Conservation (phyloP, 306 rosid species). For the Pterocarpus santalinus region DNA sequence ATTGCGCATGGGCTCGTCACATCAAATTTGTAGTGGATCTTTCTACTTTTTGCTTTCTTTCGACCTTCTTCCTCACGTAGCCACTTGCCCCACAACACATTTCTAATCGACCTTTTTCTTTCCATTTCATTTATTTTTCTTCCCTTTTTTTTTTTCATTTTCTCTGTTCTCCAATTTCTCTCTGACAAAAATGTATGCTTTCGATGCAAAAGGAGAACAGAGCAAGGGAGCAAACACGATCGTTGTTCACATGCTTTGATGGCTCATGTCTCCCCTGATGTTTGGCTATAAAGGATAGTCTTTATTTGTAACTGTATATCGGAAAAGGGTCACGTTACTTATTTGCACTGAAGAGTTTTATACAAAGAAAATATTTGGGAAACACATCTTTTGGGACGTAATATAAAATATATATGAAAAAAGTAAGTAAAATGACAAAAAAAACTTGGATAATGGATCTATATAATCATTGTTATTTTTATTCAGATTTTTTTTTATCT, state of each 20-base stretch:
- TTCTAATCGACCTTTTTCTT: constrained; percentile 44
- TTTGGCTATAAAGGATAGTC: constrained; percentile 17
- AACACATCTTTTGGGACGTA: too few relatives aligned
- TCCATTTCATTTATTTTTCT: constrained; percentile 1
- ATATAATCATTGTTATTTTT: too few relatives aligned
- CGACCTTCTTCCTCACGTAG: constrained; percentile 32
- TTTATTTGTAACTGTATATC: neutral
- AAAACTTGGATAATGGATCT: too few relatives aligned
- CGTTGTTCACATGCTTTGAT: constrained; percentile 15
- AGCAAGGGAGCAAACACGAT: constrained; percentile 28
- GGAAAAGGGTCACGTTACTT: too few relatives aligned
- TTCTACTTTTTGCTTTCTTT: constrained; percentile 28
- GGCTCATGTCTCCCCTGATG: constrained; percentile 18
- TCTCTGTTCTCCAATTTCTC: constrained; percentile 9
- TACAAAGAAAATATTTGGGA: too few relatives aligned
- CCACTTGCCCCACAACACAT: constrained; percentile 46
- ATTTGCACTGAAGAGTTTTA: too few relatives aligned
- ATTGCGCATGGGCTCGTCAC: constrained; percentile 31
- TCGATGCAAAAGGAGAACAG: constrained; percentile 35
- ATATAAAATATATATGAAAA: too few relatives aligned
- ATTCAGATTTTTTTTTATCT: too few relatives aligned
- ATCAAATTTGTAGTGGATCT: constrained; percentile 10
- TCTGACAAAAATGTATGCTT: constrained; percentile 29
- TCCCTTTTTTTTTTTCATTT: neutral
- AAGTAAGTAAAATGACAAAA: too few relatives aligned